Conservation (phyloP, 2,329 filamentous ascomycete species). For the Xylaria sp. region DNA sequence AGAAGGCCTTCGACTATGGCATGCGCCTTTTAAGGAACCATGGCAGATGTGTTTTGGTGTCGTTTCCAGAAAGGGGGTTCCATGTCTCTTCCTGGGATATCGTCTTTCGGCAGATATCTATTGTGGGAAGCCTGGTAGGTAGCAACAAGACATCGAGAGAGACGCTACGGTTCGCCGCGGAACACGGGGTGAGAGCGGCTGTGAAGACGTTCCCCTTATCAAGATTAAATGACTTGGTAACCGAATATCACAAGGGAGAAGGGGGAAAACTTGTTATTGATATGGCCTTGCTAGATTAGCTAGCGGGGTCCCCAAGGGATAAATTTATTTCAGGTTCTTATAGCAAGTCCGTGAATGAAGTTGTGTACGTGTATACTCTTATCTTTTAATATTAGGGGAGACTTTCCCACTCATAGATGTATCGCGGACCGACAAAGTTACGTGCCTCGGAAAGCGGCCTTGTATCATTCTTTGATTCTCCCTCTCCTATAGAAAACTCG, state of each 20-base stretch:
- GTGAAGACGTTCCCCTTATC: conserved; percentile 51
- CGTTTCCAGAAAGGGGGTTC: conserved; percentile 58
- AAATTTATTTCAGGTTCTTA: background rate
- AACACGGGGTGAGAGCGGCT: conserved; percentile 51
- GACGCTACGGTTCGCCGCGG: conserved; percentile 53
- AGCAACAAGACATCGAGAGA: conserved; percentile 55
- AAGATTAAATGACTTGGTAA: conserved; percentile 55
- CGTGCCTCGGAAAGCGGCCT: background rate
- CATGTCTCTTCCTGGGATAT: conserved; percentile 56
- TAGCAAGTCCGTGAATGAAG: background rate
- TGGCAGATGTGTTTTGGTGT: conserved; percentile 59
- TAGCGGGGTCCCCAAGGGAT: background rate
- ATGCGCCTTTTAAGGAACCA: conserved; percentile 57
- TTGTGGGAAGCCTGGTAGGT: conserved; percentile 56
- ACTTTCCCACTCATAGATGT: background rate
- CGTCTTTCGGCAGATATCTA: conserved; percentile 57
- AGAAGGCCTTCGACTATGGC: conserved; percentile 60
- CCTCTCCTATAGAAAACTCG: background rate
- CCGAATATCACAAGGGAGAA: conserved; percentile 56
- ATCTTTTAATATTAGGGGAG: background rate
- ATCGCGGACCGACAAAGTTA: too few relatives aligned
- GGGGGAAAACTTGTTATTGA: conserved; percentile 60
- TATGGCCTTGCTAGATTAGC: conserved; percentile 41
- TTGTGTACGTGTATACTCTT: background rate
- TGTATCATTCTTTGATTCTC: background rate